phyloP scores from a whole-genome alignment of 495 filamentous ascomycete species.

The Aspergillus baeticus region DNA sequence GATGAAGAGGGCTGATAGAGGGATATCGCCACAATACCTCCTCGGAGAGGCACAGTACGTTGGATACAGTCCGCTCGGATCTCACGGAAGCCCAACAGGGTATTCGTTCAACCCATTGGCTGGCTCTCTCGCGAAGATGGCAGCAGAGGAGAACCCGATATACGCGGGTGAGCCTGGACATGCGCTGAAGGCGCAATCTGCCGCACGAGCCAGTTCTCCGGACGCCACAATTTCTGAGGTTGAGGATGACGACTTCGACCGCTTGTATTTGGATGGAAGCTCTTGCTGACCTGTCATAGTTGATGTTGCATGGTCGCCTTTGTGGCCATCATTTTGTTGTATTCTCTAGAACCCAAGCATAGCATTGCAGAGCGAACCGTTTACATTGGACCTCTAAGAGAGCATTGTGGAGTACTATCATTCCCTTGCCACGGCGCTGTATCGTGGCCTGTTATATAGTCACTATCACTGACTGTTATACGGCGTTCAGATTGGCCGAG shows the following conservation, averaged over 20 bases:
- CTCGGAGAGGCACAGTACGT: conserved; percentile 29
- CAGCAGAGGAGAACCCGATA: conserved; percentile 68
- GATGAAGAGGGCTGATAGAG: conserved; percentile 27
- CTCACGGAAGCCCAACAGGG: conserved; percentile 25
- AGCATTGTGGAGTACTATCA: not conserved
- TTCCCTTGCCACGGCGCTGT: not conserved
- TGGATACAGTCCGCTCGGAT: conserved; percentile 30
- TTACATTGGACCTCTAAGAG: conserved; percentile 1
- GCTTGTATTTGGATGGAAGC: conserved; percentile 32
- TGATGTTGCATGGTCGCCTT: not conserved
- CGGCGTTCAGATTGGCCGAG: not conserved
- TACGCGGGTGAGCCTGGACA: conserved; percentile 60
- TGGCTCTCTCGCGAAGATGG: conserved; percentile 48
- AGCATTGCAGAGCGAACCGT: not conserved
- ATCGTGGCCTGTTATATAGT: conserved; percentile 9
- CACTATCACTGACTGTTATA: conserved; percentile 7
- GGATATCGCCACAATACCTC: conserved; percentile 34
- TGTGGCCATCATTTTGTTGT: not conserved
- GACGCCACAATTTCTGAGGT: conserved; percentile 75
- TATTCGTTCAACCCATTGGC: conserved; percentile 42
- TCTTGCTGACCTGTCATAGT: conserved; percentile 17
- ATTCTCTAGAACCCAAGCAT: not conserved
- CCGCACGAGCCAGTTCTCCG: conserved; percentile 54
- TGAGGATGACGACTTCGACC: conserved; percentile 48
- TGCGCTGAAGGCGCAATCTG: conserved; percentile 19